A percentile compares a stretch with the other conserved stretches of the same genome.
phyloP scores from a whole-genome alignment of 306 rosid genomes.

The Arachis hypogaea region DNA sequence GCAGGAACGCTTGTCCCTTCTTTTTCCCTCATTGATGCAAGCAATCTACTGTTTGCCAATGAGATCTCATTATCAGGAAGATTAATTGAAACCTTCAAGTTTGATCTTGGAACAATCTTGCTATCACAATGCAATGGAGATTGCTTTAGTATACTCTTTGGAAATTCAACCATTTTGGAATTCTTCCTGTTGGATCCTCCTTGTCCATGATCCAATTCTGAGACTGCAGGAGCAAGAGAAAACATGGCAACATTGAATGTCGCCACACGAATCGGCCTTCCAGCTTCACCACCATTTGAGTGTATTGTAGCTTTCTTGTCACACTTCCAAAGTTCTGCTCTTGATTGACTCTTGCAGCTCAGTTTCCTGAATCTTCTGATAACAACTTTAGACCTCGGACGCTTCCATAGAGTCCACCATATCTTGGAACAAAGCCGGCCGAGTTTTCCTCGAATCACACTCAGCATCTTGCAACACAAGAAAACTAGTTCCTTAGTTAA shows the following conservation, averaged over 20 bases:
- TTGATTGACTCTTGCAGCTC: conserved; percentile 46
- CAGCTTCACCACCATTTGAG: conserved; percentile 48
- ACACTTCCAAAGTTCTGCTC: conserved; percentile 31
- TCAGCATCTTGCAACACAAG: conserved; percentile 52
- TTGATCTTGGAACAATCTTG: conserved; percentile 49
- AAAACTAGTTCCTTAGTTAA: not conserved
- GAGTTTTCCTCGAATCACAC: conserved; percentile 59
- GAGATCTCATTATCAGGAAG: conserved; percentile 90
- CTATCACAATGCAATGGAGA: conserved; percentile 59
- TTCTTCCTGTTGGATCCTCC: conserved; percentile 38
- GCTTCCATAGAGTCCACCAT: conserved; percentile 65
- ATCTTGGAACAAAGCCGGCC: conserved; percentile 59
- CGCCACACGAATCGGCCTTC: conserved; percentile 69
- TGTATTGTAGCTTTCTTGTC: conserved; percentile 33
- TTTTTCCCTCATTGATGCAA: conserved; percentile 43
- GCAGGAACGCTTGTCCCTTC: conserved; percentile 56
- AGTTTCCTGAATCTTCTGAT: conserved; percentile 74
- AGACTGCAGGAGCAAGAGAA: conserved; percentile 84
- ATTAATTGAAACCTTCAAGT: conserved; percentile 77
- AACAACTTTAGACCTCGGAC: conserved; percentile 69
- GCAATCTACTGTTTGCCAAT: conserved; percentile 61
- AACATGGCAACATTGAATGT: conserved; percentile 94
- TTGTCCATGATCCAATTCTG: conserved; percentile 53
- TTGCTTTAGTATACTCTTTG: conserved; percentile 80
- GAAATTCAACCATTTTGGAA: conserved; percentile 43